Evolutionary conservation across 805 yeast species (phyloP), one percentile per base, ranked within the genome.

Genomic region (Kazachstania psychrophila): DNA sequence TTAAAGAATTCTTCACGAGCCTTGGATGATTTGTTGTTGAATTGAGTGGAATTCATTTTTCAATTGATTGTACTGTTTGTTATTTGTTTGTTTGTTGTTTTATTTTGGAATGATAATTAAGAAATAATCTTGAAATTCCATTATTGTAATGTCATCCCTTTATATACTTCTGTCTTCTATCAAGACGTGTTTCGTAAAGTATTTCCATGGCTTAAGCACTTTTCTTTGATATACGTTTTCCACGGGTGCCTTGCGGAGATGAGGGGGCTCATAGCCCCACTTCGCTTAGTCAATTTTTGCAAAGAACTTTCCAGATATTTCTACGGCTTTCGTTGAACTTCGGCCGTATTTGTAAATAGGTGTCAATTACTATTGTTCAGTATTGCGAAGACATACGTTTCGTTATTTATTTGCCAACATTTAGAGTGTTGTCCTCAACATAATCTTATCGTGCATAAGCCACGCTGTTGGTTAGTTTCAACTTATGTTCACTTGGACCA

Each of bases 401-500:
- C 15, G 15, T 26, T n/a, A 14, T 14, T 4, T 2, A 14, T 26
- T 26, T 4, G 2, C 15, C 9, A n/a, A 15, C 15, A 26, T 26
- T 26, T 12, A 8, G 28, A 26, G 16, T 14, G 13, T 26, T 26
- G 28, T 14, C 15, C 28, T 14, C 15, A 16, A 14, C 28, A 26
- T 16, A 26, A 26, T 6, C 15, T 11, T 18, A 16, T 14, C 5
- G 15, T 13, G 9, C 15, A 10, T 15, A 12, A 14, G 28, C 16
- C 7, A 26, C 15, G 10, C 28, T 18, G 15, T 26, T 26, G 7
- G 28, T 26, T 15, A 26, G 15, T 7, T 12, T 18, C 10, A 18
- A 16, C 11, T 26, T 26, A 31, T 53, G 58, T 13, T 41, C 43
- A 41, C 60, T 47, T 23, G 56, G 55, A 11, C 43, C 51, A 41